Percentiles rank a stretch among this genome's conserved stretches.
Evolutionary conservation across 768 basidiomycete species (phyloP).

Genomic region (Hypsizygus marmoreus): DNA sequence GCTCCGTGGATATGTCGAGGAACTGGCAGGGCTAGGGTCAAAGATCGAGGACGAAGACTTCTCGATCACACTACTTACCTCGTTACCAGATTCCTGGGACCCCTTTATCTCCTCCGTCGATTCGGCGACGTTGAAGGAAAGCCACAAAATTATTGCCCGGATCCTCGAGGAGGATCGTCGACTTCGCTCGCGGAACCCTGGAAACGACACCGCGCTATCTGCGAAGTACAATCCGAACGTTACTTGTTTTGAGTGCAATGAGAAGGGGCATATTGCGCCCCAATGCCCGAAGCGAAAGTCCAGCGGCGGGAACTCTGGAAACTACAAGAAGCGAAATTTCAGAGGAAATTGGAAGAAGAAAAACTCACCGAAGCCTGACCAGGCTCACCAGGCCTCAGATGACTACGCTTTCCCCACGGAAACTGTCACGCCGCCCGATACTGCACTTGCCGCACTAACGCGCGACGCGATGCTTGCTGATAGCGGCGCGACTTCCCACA

Average conservation of each 20-base stretch:
- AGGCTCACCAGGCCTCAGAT: constrained; percentile 11
- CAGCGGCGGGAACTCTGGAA: background rate
- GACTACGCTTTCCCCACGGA: constrained; percentile 4
- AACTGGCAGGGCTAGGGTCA: constrained; percentile 21
- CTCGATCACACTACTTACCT: constrained; percentile 29
- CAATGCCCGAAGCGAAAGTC: background rate
- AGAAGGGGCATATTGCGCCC: constrained; percentile 2
- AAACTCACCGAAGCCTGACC: constrained; percentile 4
- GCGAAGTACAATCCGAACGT: constrained; percentile 1
- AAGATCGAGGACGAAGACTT: constrained; percentile 30
- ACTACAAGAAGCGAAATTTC: background rate
- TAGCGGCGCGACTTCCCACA: constrained; percentile 6
- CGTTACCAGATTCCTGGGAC: constrained; percentile 37
- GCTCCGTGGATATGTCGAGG: constrained; percentile 24
- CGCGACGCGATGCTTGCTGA: constrained; percentile 5
- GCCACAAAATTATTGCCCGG: background rate
- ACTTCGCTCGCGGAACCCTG: background rate
- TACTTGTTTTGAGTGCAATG: constrained; percentile 3
- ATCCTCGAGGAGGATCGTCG: background rate
- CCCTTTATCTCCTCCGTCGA: constrained; percentile 25
- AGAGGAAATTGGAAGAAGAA: background rate
- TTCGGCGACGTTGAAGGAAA: constrained; percentile 7
- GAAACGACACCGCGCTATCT: background rate
- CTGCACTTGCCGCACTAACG: background rate
- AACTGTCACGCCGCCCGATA: background rate